These are phyloP conservation scores for Eucalyptus guilfoylei DNA, from an alignment of 345 rosid species.

Conservation along the genomic window DNA sequence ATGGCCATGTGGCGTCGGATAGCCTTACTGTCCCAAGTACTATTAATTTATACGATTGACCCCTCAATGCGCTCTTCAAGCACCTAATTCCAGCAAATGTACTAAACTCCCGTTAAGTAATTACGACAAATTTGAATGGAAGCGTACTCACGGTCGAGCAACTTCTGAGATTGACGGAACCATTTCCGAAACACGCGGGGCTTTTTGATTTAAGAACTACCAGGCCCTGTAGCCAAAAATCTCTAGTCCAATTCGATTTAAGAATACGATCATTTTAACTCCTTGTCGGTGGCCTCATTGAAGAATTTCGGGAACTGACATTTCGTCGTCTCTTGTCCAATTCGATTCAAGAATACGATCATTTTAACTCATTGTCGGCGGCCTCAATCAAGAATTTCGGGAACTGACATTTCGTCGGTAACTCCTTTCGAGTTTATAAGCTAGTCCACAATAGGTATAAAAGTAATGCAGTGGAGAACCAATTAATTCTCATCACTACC, in stretches of 20 bases:
- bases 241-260: not conserved
- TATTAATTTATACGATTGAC: not conserved
- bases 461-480: not conserved
- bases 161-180: not conserved
- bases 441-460: not conserved
- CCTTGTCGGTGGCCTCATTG: not conserved
- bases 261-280: not conserved
- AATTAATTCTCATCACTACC: not conserved
- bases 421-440: not conserved
- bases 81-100: not conserved
- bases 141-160: not conserved
- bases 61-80: not conserved
- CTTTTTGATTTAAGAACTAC: not conserved
- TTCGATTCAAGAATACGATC: not conserved
- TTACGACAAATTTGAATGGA: not conserved
- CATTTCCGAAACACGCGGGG: not conserved
- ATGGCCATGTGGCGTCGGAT: not conserved
- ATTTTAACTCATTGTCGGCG: not conserved
- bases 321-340: not conserved
- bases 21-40: not conserved
- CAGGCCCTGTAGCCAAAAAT: not conserved
- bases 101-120: not conserved
- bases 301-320: not conserved
- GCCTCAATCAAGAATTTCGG: not conserved
- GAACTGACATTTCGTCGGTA: not conserved